These are phyloP conservation scores for Gastrolobium villosum DNA, from an alignment of 306 rosid species.

Conservation along the genomic window DNA sequence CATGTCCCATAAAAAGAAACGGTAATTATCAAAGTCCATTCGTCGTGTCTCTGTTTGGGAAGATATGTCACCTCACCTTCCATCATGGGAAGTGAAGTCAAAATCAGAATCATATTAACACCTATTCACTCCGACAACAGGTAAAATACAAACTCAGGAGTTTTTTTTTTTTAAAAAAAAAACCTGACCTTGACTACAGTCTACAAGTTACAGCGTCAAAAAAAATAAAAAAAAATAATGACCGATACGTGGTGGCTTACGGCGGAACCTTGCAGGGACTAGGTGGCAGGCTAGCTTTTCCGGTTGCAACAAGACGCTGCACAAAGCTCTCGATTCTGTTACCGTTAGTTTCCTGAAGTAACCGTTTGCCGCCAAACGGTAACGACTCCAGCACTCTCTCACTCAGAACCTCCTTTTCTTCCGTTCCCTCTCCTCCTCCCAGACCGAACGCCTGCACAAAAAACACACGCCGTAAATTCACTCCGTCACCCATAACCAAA, in stretches of 20 bases:
- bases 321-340: constrained; percentile 82
- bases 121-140: constrained; percentile 34
- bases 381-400: constrained; percentile 87
- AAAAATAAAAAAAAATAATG: constrained; percentile 21
- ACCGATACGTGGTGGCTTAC: constrained; percentile 61
- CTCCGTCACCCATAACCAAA: background rate
- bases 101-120: constrained; percentile 25
- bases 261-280: constrained; percentile 88
- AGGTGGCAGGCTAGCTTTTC: constrained; percentile 82
- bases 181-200: constrained; percentile 34
- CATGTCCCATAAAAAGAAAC: constrained; percentile 17
- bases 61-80: constrained; percentile 5
- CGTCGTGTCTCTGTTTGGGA: background rate
- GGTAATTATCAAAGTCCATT: constrained; percentile 12
- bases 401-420: constrained; percentile 63
- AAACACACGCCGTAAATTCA: constrained; percentile 3
- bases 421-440: constrained; percentile 50
- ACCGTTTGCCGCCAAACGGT: constrained; percentile 97
- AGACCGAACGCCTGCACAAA: constrained; percentile 72
- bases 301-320: constrained; percentile 83
- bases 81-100: background rate
- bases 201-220: constrained; percentile 39
- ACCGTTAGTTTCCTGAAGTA: constrained; percentile 88
- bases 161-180: background rate
- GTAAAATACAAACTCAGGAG: constrained; percentile 12